These are phyloP conservation scores for Globisporangium cylindrosporum DNA, from an alignment of 352 stramenopile species.

Conservation along the genomic window DNA sequence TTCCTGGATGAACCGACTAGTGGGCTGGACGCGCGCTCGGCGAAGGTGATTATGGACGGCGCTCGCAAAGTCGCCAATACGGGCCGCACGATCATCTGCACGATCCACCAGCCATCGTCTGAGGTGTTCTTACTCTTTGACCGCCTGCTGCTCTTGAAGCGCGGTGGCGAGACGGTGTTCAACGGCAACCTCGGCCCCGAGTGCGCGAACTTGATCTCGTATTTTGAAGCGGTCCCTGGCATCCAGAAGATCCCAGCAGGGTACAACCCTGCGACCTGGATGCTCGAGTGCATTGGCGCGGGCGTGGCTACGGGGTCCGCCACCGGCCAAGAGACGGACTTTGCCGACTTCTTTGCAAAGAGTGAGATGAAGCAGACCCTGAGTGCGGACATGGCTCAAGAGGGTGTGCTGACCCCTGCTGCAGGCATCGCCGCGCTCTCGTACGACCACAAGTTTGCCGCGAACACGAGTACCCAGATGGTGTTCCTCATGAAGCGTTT, in stretches of 20 bases:
- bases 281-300: slow-evolving; percentile 24
- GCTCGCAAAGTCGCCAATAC: slow-evolving; percentile 8
- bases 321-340: background rate
- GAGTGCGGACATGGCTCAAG: background rate
- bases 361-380: slow-evolving; percentile 4
- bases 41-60: slow-evolving; percentile 17
- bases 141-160: slow-evolving; percentile 71
- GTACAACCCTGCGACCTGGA: slow-evolving; percentile 33
- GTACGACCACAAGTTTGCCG: slow-evolving; percentile 43
- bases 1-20: slow-evolving; percentile 5
- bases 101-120: slow-evolving; percentile 12
- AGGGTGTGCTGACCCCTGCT: background rate
- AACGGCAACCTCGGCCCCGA: slow-evolving; percentile 21
- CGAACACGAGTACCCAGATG: background rate
- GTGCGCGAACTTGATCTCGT: slow-evolving; percentile 20
- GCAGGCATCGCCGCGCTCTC: slow-evolving; percentile 27
- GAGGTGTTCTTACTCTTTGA: slow-evolving; percentile 53
- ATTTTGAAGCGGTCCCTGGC: slow-evolving; percentile 28
- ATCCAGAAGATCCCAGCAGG: slow-evolving; percentile 19
- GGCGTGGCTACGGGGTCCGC: slow-evolving; percentile 31
- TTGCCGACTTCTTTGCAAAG: background rate
- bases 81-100: slow-evolving; percentile 18
- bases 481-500: slow-evolving; percentile 29
- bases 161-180: slow-evolving; percentile 51
- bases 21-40: slow-evolving; percentile 3